These are phyloP conservation scores for Rhynchospora breviuscula DNA, from an alignment of 176 grass and related monocot species.

Conservation along the genomic window DNA sequence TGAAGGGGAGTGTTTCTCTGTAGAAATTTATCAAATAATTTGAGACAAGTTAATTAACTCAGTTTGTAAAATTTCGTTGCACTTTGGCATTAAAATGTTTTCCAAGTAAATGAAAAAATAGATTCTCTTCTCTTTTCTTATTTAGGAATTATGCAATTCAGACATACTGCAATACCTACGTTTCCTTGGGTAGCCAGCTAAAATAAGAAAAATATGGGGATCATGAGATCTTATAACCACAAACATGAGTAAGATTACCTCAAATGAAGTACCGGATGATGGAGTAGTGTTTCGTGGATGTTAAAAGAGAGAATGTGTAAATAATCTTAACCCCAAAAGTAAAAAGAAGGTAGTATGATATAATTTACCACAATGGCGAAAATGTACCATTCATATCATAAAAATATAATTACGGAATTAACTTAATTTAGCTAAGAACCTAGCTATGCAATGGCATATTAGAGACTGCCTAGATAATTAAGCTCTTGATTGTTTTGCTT, in stretches of 20 bases:
- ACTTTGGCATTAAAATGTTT: neutral
- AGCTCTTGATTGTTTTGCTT: conserved; percentile 18
- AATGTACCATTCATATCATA: too few relatives aligned
- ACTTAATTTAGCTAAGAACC: conserved; percentile 5
- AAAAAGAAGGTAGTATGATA: neutral
- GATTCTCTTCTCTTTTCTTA: neutral
- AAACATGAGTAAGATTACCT: neutral
- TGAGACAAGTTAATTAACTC: neutral
- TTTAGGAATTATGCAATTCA: neutral
- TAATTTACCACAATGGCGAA: neutral
- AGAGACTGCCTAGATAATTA: conserved; percentile 12
- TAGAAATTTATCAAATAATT: neutral
- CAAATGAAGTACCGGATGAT: neutral
- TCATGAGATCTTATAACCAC: neutral
- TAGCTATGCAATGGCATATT: neutral
- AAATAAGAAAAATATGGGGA: neutral
- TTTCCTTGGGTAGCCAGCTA: neutral
- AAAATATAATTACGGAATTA: too few relatives aligned
- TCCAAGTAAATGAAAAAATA: neutral
- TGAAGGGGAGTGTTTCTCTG: neutral
- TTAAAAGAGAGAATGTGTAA: neutral
- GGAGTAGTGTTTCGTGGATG: neutral
- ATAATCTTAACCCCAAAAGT: neutral
- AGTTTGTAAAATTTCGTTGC: neutral
- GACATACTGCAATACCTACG: neutral